These are phyloP conservation scores for Pythium utonaiense DNA, from an alignment of 352 stramenopile species.

Conservation along the genomic window DNA sequence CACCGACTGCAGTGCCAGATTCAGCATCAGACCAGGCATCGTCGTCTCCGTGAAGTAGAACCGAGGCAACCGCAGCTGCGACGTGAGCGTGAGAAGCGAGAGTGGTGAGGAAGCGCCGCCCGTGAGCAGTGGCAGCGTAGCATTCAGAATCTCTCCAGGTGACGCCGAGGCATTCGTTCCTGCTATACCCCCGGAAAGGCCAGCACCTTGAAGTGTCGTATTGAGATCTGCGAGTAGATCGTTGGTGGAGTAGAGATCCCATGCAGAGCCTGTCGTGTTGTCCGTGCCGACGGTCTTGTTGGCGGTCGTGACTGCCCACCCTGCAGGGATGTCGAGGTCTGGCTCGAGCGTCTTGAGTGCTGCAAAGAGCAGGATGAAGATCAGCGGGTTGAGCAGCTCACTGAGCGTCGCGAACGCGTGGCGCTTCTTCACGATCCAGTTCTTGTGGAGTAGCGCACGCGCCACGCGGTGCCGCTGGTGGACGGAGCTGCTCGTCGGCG, in stretches of 20 bases:
- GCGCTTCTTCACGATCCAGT: constrained; percentile 69
- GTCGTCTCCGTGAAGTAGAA: constrained; percentile 73
- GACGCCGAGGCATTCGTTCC: constrained; percentile 2
- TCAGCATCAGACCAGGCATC: constrained; percentile 55
- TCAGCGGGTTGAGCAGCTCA: constrained; percentile 61
- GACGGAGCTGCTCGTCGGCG: not conserved
- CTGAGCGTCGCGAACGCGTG: constrained; percentile 57
- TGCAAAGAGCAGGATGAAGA: constrained; percentile 74
- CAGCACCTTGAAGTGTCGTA: constrained; percentile 5
- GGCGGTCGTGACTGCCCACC: constrained; percentile 36
- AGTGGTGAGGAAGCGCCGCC: constrained; percentile 15
- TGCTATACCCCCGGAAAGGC: not conserved
- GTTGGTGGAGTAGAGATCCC: constrained; percentile 38
- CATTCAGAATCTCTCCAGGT: constrained; percentile 15
- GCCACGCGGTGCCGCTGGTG: not conserved
- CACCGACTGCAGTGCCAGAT: constrained; percentile 42
- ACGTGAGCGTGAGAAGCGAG: constrained; percentile 26
- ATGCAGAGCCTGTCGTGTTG: constrained; percentile 29
- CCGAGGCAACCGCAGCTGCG: constrained; percentile 33
- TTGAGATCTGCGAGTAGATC: constrained; percentile 31
- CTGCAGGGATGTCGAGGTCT: constrained; percentile 41
- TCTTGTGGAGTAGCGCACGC: constrained; percentile 61
- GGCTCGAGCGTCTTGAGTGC: constrained; percentile 57
- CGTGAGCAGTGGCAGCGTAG: constrained; percentile 17
- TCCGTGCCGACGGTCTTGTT: constrained; percentile 29